These are phyloP conservation scores for Arxiozyma heterogenica DNA, from an alignment of 1,139 yeast genomes.

Conservation along the genomic window DNA sequence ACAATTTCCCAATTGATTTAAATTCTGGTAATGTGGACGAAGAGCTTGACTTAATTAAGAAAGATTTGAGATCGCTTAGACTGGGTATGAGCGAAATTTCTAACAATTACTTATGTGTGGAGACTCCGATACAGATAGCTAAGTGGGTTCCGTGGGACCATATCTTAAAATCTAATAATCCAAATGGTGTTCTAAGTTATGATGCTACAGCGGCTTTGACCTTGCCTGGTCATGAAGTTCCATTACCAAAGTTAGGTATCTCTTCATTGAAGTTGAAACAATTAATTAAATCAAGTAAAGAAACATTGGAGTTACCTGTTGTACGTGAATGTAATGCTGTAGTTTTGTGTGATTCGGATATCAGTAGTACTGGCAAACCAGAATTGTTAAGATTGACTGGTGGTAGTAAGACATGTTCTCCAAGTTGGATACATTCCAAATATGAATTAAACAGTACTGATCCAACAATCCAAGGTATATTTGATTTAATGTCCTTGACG, in stretches of 20 bases:
- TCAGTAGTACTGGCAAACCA: constrained; percentile 37
- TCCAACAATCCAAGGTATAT: constrained; percentile 38
- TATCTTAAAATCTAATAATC: constrained; percentile 51
- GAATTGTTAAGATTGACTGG: constrained; percentile 76
- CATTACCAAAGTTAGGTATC: constrained; percentile 62
- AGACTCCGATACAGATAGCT: constrained; percentile 64
- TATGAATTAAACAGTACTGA: constrained; percentile 43
- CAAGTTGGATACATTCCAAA: constrained; percentile 82
- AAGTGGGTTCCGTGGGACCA: constrained; percentile 62
- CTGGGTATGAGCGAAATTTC: constrained; percentile 75
- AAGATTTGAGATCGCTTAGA: constrained; percentile 50
- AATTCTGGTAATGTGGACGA: constrained; percentile 33
- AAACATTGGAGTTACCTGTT: constrained; percentile 40
- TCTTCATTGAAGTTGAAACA: constrained; percentile 57
- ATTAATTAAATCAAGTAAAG: constrained; percentile 45
- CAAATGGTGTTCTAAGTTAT: constrained; percentile 55
- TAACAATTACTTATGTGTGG: constrained; percentile 71
- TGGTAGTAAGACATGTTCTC: constrained; percentile 54
- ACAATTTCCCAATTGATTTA: constrained; percentile 46
- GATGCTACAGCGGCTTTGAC: constrained; percentile 54
- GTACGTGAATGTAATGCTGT: constrained; percentile 78
- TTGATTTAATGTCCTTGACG: constrained; percentile 47
- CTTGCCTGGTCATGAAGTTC: constrained; percentile 64
- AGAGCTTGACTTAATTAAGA: constrained; percentile 31
- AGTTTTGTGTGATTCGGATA: constrained; percentile 41